A percentile compares a stretch with the other conserved stretches of the same genome.
These are phyloP conservation scores for Candida boleticola DNA, from an alignment of 805 yeast species.

Conservation along the genomic window DNA sequence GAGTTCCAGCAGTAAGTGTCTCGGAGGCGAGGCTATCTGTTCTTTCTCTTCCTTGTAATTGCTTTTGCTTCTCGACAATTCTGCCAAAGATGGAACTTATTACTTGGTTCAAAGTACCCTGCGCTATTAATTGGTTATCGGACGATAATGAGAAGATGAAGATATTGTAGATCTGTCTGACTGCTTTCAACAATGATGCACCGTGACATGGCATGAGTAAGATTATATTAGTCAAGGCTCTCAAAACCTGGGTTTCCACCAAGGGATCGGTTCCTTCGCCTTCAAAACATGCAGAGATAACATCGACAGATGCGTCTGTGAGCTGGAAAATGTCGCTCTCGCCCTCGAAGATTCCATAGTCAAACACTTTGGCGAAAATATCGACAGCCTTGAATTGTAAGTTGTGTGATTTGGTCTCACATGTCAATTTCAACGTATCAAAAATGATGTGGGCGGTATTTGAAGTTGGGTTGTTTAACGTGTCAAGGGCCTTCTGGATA, in stretches of 20 bases:
- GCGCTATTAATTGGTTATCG: constrained; percentile 89
- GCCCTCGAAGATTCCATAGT: constrained; percentile 75
- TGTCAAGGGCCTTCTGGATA: constrained; percentile 41
- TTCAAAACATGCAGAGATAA: constrained; percentile 79
- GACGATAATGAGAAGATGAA: constrained; percentile 81
- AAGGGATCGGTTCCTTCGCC: constrained; percentile 91
- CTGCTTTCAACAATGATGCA: constrained; percentile 80
- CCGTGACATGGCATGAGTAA: constrained; percentile 89
- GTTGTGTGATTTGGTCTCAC: constrained; percentile 64
- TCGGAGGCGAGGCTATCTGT: neutral
- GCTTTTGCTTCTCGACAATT: constrained; percentile 23
- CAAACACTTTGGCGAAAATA: constrained; percentile 80
- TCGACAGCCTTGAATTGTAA: constrained; percentile 77
- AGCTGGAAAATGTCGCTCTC: constrained; percentile 54
- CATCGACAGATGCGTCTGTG: constrained; percentile 80
- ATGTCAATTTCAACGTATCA: constrained; percentile 73
- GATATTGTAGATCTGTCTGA: constrained; percentile 89
- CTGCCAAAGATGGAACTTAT: constrained; percentile 83
- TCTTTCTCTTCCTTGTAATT: neutral
- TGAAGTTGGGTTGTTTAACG: constrained; percentile 33
- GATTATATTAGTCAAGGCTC: constrained; percentile 87
- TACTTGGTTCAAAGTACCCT: constrained; percentile 90
- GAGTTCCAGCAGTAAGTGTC: neutral
- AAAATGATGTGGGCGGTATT: constrained; percentile 57
- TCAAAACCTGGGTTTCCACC: constrained; percentile 87